A percentile compares a stretch with the other conserved stretches of the same genome.
Conservation (phyloP, 306 rosid species). For the Quercus dentata region DNA sequence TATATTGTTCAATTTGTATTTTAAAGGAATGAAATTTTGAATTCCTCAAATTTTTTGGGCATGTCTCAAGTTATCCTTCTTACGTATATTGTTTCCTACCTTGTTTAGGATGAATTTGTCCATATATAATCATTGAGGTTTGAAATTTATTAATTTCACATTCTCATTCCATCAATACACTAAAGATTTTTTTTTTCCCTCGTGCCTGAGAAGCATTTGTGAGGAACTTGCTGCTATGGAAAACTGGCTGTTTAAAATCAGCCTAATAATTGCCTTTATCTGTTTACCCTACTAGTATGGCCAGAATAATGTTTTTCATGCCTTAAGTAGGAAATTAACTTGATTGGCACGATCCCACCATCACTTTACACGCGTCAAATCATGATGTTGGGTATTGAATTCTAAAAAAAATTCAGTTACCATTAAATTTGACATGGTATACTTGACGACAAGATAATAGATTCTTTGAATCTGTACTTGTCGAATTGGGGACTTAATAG, state of each 20-base stretch:
- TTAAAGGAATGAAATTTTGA: neutral
- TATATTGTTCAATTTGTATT: neutral
- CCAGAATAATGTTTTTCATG: neutral
- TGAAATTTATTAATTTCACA: neutral
- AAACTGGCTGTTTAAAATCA: neutral
- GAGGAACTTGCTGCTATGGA: neutral
- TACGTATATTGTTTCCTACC: neutral
- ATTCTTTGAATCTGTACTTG: neutral
- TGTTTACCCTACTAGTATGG: neutral
- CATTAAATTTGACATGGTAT: neutral
- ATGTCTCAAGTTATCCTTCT: neutral
- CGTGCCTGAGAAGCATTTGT: neutral
- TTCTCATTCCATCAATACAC: neutral
- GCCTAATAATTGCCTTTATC: neutral
- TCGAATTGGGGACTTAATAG: neutral
- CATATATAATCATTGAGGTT: neutral
- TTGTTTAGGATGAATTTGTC: neutral
- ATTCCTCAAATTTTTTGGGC: neutral
- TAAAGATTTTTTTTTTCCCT: neutral
- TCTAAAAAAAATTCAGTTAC: neutral
- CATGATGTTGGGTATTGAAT: neutral
- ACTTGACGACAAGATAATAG: neutral
- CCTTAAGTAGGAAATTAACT: neutral
- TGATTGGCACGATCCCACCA: neutral
- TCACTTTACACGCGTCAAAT: neutral